Percentiles rank a stretch among this genome's conserved stretches.
These are phyloP conservation scores for Lolium rigidum DNA, from an alignment of 176 grass and related monocot genomes.

Conservation along the genomic window DNA sequence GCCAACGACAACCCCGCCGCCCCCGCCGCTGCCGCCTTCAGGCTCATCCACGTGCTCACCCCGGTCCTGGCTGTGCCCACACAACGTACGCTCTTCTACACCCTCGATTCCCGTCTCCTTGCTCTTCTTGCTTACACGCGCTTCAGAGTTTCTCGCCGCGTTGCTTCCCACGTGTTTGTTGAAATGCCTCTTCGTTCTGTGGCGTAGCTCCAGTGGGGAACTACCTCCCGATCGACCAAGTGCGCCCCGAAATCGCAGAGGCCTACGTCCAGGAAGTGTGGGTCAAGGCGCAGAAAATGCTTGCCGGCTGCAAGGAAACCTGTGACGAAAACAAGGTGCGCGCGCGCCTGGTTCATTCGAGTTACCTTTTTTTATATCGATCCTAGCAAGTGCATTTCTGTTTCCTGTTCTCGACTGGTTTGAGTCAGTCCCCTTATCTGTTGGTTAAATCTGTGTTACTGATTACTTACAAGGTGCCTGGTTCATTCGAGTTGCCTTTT, in stretches of 20 bases:
- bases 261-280: conserved; percentile 32
- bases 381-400: neutral
- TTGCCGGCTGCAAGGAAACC: conserved; percentile 36
- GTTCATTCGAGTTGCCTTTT: no score
- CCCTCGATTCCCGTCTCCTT: no score
- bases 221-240: conserved; percentile 37
- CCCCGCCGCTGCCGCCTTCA: neutral
- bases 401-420: neutral
- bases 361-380: no score
- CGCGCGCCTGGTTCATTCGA: neutral
- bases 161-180: neutral
- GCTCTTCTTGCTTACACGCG: no score
- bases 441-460: no score
- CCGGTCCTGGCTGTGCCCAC: conserved; percentile 34
- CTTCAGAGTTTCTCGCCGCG: neutral
- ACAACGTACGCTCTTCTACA: conserved; percentile 1
- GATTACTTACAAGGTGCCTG: neutral
- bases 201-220: conserved; percentile 29
- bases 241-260: neutral
- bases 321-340: conserved; percentile 30
- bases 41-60: conserved; percentile 35
- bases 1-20: neutral
- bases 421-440: no score
- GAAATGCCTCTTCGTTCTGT: neutral
- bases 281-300: conserved; percentile 32